Evolutionary conservation across 768 basidiomycete genomes (phyloP), one percentile per base, ranked within the genome.

Genomic region (Xerocomus spinulosus): DNA sequence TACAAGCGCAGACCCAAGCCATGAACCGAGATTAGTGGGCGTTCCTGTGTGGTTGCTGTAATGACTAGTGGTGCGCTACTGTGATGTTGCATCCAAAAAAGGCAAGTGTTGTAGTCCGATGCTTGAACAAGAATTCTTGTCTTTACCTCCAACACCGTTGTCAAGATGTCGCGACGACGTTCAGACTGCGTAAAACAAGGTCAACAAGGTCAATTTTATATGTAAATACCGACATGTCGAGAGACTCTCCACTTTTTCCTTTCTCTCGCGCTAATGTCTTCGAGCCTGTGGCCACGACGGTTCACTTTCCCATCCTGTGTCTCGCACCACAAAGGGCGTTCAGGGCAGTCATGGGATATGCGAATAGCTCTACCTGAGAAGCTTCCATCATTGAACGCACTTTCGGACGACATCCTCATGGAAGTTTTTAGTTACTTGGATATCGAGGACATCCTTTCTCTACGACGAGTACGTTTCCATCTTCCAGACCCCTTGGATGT

Each of bases 331-430:
- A 44, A 51, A 30, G 46, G 38, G 14, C 51, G 45, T 36, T 23
- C 52, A 26, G 54, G 54, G 1, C 45, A 59, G n/a, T 52, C 62
- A 9, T 65, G 66, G 65, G 49, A 61, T 24, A 44, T 48, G 36
- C 65, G 62, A 18, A 14, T 65, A 29, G 50, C 44, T 24, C 58
- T 60, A 35, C 49, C 40, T 2, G 42, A 50, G 48, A 50, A 55
- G 9, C 52, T 71, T 17, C 63, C 69, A 8, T 63, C 54, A 24
- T 54, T 67, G 50, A 61, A 57, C 49, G 33, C 47, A 35, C 66
- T 68, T 44, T 69, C 66, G 23, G 70, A 71, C 46, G 72, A 74
- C 49, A 57, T 73, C 24, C 58, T 74, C 33, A 59, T 74, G 44
- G 71, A 63, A 21, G 55, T 74, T 12, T 67, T 69, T 48, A 50